Percentiles rank a stretch among this genome's conserved stretches.
Conservation (phyloP, 2,329 filamentous ascomycete genomes). For the Pseudogymnoascus sp. region DNA sequence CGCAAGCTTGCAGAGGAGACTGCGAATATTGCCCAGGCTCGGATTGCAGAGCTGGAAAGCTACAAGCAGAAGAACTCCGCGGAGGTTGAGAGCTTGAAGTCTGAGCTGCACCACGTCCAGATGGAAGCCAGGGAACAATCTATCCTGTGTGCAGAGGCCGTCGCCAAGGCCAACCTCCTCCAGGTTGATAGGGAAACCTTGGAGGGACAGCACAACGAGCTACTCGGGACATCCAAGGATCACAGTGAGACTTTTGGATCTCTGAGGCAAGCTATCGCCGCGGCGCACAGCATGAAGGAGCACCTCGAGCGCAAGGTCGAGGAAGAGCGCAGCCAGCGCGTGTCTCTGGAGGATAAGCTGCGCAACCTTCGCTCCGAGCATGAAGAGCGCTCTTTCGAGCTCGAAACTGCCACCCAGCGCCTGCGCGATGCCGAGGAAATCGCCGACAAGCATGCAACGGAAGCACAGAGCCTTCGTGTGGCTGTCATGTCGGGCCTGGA, state of each 20-base stretch:
- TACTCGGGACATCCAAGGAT: constrained; percentile 58
- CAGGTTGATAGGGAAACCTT: constrained; percentile 80
- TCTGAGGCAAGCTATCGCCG: constrained; percentile 68
- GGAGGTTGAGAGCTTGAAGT: constrained; percentile 77
- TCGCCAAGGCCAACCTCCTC: constrained; percentile 67
- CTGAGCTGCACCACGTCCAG: constrained; percentile 75
- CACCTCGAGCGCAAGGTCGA: constrained; percentile 74
- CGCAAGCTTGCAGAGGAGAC: constrained; percentile 85
- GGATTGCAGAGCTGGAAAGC: constrained; percentile 74
- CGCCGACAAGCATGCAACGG: constrained; percentile 76
- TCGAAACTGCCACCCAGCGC: constrained; percentile 66
- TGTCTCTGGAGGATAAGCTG: constrained; percentile 69
- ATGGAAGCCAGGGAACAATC: constrained; percentile 74
- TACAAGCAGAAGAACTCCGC: constrained; percentile 77
- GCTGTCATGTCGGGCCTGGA: constrained; percentile 78
- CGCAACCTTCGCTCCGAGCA: constrained; percentile 73
- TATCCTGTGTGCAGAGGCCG: constrained; percentile 67
- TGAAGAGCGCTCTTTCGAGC: constrained; percentile 69
- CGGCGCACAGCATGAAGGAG: constrained; percentile 69
- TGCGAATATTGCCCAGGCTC: constrained; percentile 70
- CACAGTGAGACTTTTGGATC: constrained; percentile 65
- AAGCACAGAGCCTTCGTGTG: constrained; percentile 77
- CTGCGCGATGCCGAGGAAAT: constrained; percentile 82
- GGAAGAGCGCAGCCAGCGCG: constrained; percentile 71
- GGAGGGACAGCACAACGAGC: constrained; percentile 59